These are phyloP conservation scores for Colletotrichum sp. DNA, from an alignment of 2,329 filamentous ascomycete genomes.

Conservation along the genomic window DNA sequence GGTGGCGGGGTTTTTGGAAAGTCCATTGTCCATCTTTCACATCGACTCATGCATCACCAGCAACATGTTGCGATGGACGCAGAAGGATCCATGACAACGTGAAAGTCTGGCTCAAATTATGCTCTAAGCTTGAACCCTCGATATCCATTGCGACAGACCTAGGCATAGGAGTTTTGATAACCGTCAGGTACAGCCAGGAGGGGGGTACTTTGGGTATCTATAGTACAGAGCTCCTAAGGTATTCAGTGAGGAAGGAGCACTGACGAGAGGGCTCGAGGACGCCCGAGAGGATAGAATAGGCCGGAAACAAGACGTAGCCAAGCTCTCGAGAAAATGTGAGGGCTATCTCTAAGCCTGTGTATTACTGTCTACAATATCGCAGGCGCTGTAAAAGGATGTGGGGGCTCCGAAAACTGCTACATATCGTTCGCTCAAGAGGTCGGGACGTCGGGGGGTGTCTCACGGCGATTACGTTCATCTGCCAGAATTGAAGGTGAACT, in stretches of 20 bases:
- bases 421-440: rapidly evolving
- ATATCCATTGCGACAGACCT: too few species aligned
- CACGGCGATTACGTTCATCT: too few species aligned
- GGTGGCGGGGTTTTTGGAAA: neutral
- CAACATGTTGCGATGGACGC: neutral
- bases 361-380: rapidly evolving
- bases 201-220: rapidly evolving
- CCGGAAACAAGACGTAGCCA: rapidly evolving
- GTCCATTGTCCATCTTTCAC: neutral
- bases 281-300: rapidly evolving
- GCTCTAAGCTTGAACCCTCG: neutral
- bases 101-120: rapidly evolving
- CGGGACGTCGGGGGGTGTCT: neutral
- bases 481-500: too few species aligned
- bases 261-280: too few species aligned
- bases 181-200: neutral
- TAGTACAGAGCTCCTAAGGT: too few species aligned
- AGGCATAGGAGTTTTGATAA: neutral
- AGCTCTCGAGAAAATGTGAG: neutral
- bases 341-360: rapidly evolving
- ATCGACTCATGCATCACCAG: neutral
- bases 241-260: too few species aligned
- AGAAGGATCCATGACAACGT: rapidly evolving
- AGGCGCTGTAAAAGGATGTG: neutral
- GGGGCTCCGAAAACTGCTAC: rapidly evolving